phyloP scores from a whole-genome alignment of 805 yeast genomes.

The Yamadazyma scolyti region DNA sequence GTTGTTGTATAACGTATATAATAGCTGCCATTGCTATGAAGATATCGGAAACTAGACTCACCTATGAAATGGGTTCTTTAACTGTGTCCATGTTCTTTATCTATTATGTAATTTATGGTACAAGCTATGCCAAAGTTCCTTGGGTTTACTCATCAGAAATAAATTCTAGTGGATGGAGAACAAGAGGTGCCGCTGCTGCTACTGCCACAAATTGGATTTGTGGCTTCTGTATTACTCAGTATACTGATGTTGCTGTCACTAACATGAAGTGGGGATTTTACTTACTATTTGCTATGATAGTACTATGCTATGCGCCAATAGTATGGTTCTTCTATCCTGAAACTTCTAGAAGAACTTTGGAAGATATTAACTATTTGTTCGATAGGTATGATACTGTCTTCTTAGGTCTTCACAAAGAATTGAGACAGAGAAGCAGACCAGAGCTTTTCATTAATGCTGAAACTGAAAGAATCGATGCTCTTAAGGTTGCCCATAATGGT shows the following conservation, averaged over 20 bases:
- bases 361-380: conserved; percentile 21
- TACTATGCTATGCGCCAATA: conserved; percentile 11
- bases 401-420: conserved; percentile 13
- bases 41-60: conserved; percentile 20
- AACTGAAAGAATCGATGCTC: conserved; percentile 11
- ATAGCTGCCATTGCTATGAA: conserved; percentile 41
- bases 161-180: conserved; percentile 35
- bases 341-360: conserved; percentile 69
- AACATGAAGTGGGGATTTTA: conserved; percentile 13
- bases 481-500: conserved; percentile 2
- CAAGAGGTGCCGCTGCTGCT: conserved; percentile 37
- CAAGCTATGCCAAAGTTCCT: conserved; percentile 40
- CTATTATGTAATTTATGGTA: conserved; percentile 37
- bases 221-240: conserved; percentile 14
- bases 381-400: conserved; percentile 11
- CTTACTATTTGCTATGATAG: conserved; percentile 11
- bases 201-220: conserved; percentile 37
- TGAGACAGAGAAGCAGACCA: conserved; percentile 13
- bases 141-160: conserved; percentile 39
- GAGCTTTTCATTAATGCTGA: conserved; percentile 12
- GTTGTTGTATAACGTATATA: conserved; percentile 44
- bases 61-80: conserved; percentile 14
- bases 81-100: conserved; percentile 21
- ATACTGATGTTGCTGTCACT: conserved; percentile 11
- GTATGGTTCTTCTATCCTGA: conserved; percentile 66